Percentiles rank a stretch among this genome's conserved stretches.
These are phyloP conservation scores for Arxiozyma slooffiae DNA, from an alignment of 1,139 yeast genomes.

Conservation along the genomic window DNA sequence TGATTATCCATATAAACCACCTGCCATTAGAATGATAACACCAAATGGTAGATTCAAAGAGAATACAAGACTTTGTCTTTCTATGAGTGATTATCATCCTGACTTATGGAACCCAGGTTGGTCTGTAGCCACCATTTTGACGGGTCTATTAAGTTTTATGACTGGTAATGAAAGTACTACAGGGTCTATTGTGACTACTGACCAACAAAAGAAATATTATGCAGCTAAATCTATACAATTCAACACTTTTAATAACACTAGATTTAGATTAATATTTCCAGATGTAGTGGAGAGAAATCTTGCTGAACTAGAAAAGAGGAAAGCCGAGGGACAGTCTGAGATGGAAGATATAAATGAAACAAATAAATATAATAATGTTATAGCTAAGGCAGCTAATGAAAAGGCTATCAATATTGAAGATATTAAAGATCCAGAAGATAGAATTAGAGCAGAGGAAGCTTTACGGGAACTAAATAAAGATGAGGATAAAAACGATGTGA, in stretches of 20 bases:
- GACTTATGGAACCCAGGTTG: conserved; percentile 94
- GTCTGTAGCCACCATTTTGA: conserved; percentile 80
- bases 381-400: conserved; percentile 26
- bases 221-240: conserved; percentile 53
- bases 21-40: conserved; percentile 79
- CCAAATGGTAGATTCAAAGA: conserved; percentile 76
- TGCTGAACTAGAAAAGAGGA: conserved; percentile 19
- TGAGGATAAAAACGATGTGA: conserved; percentile 29
- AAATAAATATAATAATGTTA: conserved; percentile 11
- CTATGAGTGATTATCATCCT: conserved; percentile 90
- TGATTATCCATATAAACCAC: conserved; percentile 89
- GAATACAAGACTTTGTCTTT: conserved; percentile 69
- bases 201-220: conserved; percentile 35
- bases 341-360: conserved; percentile 3
- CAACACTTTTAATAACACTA: conserved; percentile 43
- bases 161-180: conserved; percentile 50
- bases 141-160: conserved; percentile 83
- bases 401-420: conserved; percentile 29
- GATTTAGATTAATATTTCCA: conserved; percentile 58
- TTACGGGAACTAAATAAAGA: conserved; percentile 33
- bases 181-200: conserved; percentile 49
- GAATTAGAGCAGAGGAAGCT: conserved; percentile 39
- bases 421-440: conserved; percentile 41
- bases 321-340: conserved; percentile 7
- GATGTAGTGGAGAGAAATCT: conserved; percentile 49